Base-by-base conservation (phyloP, 2,329 filamentous ascomycete genomes). In the Fusarium longipes region DNA sequence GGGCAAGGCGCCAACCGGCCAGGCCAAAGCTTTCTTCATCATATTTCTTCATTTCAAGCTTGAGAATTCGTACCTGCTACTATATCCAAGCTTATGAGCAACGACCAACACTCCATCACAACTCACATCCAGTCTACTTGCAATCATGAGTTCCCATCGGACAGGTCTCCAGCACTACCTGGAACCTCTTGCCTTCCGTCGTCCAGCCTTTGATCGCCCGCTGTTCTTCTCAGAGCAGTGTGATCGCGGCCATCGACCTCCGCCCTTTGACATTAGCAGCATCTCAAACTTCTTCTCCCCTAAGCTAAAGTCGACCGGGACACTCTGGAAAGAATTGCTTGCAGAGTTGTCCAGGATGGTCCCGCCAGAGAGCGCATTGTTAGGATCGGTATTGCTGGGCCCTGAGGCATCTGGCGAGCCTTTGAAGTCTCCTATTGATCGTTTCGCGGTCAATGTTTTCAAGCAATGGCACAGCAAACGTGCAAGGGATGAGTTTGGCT, bases 171-270 rank as follows among this genome's bases (percentile, higher is more conserved):
- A 53, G 15, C 51, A 54, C 22, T 57, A 33, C 10, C 39, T 51
- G 6, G 25, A 43, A 6, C 50, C 65, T 57, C 65, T 68, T 0
- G 65, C 65, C 6, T 43, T 68, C 5, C 47, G 65, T 1, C 24
- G 42, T 6, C 10, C 18, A 15, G 2, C n/a, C 6, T 15, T 30
- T n/a, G 32, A 27, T 10, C 36, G 4, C 9, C 32, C 56, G 2
- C 29, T 39, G 0, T 30, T 29, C 24, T 68, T 68, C 32, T 54
- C 51, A 2, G 56, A 68, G 17, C 39, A 68, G 11, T 33, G 43
- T 4, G 40, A 17, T 24, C 60, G 65, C 4, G 10, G 27, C 4
- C 45, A 35, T 15, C 38, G 44, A 4, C 65, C 65, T 6, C 2
- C 33, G 14, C 11, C 29, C 3, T 18, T 68, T 6, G 20, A 63